phyloP scores from a whole-genome alignment of 1,284 basidiomycete species.

The Leccinum insolens region DNA sequence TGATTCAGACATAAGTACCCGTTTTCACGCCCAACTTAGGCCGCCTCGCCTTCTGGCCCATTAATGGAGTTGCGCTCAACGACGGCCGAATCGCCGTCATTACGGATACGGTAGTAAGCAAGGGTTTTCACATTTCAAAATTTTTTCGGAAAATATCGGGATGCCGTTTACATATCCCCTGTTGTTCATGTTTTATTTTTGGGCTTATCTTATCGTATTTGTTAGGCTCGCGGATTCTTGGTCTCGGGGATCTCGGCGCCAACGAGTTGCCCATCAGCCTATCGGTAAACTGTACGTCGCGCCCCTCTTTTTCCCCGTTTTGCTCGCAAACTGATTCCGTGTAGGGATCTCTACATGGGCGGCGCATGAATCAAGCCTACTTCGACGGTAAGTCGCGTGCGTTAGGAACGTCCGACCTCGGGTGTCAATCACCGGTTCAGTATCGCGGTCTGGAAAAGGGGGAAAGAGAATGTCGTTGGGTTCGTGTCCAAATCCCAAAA shows the following conservation, averaged over 20 bases:
- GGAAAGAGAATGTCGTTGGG: slow-evolving; percentile 48
- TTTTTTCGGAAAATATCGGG: background rate
- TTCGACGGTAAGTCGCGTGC: slow-evolving; percentile 44
- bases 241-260: slow-evolving; percentile 79
- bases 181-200: background rate
- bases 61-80: slow-evolving; percentile 25
- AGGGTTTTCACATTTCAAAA: background rate
- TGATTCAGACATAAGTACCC: too few relatives aligned
- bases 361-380: slow-evolving; percentile 62
- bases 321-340: background rate
- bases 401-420: background rate
- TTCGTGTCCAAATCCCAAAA: slow-evolving; percentile 47
- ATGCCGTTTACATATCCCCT: background rate
- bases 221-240: slow-evolving; percentile 69
- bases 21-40: too few relatives aligned
- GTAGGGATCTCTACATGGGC: slow-evolving; percentile 72
- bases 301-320: background rate
- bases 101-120: slow-evolving; percentile 60
- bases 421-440: slow-evolving; percentile 84
- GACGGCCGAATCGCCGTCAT: slow-evolving; percentile 72
- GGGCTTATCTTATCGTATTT: background rate
- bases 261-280: slow-evolving; percentile 73
- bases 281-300: slow-evolving; percentile 75
- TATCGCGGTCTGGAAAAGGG: slow-evolving; percentile 59
- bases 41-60: slow-evolving; percentile 59